Base-by-base conservation (phyloP, 176 grass and related monocot genomes). In the Musa itinerans region DNA sequence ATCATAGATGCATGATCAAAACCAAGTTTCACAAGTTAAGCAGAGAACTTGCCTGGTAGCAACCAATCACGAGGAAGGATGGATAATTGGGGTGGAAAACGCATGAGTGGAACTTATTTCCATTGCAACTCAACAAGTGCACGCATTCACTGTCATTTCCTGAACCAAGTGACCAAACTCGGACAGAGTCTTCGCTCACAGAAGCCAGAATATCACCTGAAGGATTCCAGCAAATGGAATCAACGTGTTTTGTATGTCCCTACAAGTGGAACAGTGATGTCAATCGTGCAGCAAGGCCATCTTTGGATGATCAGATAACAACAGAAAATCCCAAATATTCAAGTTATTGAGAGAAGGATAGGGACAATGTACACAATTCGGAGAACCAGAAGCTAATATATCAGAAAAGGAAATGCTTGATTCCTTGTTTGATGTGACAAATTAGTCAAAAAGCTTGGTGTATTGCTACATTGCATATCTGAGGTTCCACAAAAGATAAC, bases 21-120 rank as follows among this genome's bases (percentile, higher is more conserved):
- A 19, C 7, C 15, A 16, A 69, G 20, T 50, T 48, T 15, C 0
- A 5, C 21, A 8, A 24, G 12, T 43, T 2, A 69, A 25, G 53
- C 16, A 69, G 19, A 63, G 10, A 53, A 25, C 69, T 73, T 65
- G 10, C 78, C 78, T 80, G 78, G 10, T 80, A 80, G 54, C 78
- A 80, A 23, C 78, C 78, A 3, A 80, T 73, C 4, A 73, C 58
- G 15, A 80, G 68, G 16, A 80, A 20, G 16, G 68, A 65, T 21
- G 69, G 48, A 73, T 80, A 73, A 9, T 19, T 54, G 7, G 78
- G 78, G 57, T 73, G 78, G 58, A 80, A 80, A 65, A 80, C 78
- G 20, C 78, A 80, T 3, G 78, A 80, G 50, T 80, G 78, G 17
- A 65, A 80, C 78, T 80, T 80, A 56, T 61, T 80, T 8, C 78